Conservation (phyloP, 2,329 filamentous ascomycete genomes). For the Sclerotinia borealis region DNA sequence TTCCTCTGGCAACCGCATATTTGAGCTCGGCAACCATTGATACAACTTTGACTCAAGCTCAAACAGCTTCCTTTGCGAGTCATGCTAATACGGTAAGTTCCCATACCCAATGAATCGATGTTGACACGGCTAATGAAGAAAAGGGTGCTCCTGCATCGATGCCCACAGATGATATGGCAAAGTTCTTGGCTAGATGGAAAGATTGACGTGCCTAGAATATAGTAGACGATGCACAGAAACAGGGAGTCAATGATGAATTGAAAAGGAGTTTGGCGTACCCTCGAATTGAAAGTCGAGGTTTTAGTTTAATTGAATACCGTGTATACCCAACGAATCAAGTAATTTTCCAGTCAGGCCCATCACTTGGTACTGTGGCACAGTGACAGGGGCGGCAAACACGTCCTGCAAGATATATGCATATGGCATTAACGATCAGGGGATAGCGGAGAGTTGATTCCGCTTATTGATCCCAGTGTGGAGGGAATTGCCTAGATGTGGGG, state of each 20-base stretch:
- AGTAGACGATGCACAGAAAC: background rate
- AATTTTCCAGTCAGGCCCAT: conserved; percentile 3
- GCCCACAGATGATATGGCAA: conserved; percentile 34
- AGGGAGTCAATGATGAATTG: background rate
- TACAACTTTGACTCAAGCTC: conserved; percentile 34
- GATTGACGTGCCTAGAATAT: conserved; percentile 24
- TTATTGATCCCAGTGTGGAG: background rate
- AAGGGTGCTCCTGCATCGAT: conserved; percentile 29
- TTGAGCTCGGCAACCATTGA: conserved; percentile 29
- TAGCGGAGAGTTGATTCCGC: conserved; percentile 3
- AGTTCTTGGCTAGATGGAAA: conserved; percentile 35
- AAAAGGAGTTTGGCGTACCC: conserved; percentile 9
- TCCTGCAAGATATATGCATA: conserved; percentile 1
- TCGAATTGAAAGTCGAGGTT: conserved; percentile 5
- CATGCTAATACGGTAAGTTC: conserved; percentile 34
- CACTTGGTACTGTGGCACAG: background rate
- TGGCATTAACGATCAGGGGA: background rate
- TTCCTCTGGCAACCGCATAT: conserved; percentile 31
- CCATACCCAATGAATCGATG: background rate
- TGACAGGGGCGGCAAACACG: background rate
- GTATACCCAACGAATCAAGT: conserved; percentile 12
- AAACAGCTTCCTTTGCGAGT: conserved; percentile 32
- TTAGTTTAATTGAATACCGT: conserved; percentile 6
- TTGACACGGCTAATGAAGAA: conserved; percentile 16
- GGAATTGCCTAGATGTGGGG: conserved; percentile 4